Percentiles rank a stretch among this genome's conserved stretches.
phyloP scores from a whole-genome alignment of 1,284 basidiomycete species.

The Caloboletus firmus region DNA sequence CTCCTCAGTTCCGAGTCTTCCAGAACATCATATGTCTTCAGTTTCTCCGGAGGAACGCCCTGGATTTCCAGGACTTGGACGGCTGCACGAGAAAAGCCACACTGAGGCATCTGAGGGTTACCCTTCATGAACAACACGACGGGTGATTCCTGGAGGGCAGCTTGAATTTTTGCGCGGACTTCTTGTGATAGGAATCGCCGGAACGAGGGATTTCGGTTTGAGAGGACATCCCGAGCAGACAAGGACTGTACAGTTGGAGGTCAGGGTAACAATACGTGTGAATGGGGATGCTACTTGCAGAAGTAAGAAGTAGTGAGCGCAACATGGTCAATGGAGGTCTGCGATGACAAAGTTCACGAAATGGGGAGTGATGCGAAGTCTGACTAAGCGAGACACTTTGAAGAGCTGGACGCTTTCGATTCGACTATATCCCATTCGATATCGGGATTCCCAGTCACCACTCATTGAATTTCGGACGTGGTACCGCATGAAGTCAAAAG shows the following conservation, averaged over 20 bases:
- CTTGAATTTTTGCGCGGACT: slow-evolving; percentile 38
- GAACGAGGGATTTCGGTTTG: slow-evolving; percentile 7
- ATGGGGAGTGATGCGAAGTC: neutral
- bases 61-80: slow-evolving; percentile 91
- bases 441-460: no score
- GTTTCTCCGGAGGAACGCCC: slow-evolving; percentile 75
- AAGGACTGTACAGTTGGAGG: slow-evolving; percentile 23
- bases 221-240: slow-evolving; percentile 13
- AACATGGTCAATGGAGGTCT: slow-evolving; percentile 30
- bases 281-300: slow-evolving; percentile 9
- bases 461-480: no score
- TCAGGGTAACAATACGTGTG: neutral
- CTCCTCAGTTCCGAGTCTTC: slow-evolving; percentile 81
- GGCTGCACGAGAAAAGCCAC: slow-evolving; percentile 94
- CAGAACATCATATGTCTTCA: slow-evolving; percentile 89
- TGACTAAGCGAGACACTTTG: neutral
- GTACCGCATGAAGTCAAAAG: no score
- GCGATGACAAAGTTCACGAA: neutral
- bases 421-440: no score
- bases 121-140: slow-evolving; percentile 91
- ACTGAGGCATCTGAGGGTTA: slow-evolving; percentile 80
- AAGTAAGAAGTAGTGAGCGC: slow-evolving; percentile 34
- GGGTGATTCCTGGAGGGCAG: slow-evolving; percentile 55
- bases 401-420: no score
- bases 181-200: slow-evolving; percentile 49